These are phyloP conservation scores for Alternaria sp. DNA, from an alignment of 2,329 filamentous ascomycete genomes.

Conservation along the genomic window DNA sequence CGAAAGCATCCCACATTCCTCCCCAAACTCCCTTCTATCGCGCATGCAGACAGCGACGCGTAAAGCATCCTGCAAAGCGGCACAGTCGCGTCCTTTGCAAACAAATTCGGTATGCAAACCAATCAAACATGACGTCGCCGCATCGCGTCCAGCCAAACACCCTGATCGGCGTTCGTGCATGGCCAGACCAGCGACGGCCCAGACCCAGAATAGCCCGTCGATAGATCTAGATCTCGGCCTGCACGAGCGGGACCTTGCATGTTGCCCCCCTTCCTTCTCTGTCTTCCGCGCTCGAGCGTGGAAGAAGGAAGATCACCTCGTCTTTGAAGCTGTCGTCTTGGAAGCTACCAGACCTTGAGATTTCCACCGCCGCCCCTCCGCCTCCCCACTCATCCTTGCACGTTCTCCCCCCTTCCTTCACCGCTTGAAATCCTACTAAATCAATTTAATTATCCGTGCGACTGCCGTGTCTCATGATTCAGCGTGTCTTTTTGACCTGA, in stretches of 20 bases:
- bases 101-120: slow-evolving; percentile 5
- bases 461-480: slow-evolving; percentile 5
- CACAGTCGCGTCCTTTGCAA: not conserved
- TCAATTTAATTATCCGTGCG: not conserved
- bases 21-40: not conserved
- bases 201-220: not conserved
- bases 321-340: too few relatives aligned
- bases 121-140: slow-evolving; percentile 15
- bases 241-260: slow-evolving; percentile 28
- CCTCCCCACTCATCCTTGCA: slow-evolving; percentile 26
- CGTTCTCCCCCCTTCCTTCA: slow-evolving; percentile 3
- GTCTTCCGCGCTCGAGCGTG: too few relatives aligned
- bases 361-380: slow-evolving; percentile 5
- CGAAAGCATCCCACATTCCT: rapidly evolving
- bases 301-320: too few relatives aligned
- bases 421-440: slow-evolving; percentile 9
- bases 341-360: not conserved
- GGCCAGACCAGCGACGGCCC: not conserved
- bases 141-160: not conserved
- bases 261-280: not conserved
- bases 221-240: slow-evolving; percentile 3
- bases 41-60: not conserved
- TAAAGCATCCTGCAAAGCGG: not conserved
- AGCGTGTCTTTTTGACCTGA: not conserved
- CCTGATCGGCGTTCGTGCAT: slow-evolving; percentile 16